A percentile compares a stretch with the other conserved stretches of the same genome.
These are phyloP conservation scores for Chenopodium album DNA, from an alignment of 148 eudicot species.

Conservation along the genomic window DNA sequence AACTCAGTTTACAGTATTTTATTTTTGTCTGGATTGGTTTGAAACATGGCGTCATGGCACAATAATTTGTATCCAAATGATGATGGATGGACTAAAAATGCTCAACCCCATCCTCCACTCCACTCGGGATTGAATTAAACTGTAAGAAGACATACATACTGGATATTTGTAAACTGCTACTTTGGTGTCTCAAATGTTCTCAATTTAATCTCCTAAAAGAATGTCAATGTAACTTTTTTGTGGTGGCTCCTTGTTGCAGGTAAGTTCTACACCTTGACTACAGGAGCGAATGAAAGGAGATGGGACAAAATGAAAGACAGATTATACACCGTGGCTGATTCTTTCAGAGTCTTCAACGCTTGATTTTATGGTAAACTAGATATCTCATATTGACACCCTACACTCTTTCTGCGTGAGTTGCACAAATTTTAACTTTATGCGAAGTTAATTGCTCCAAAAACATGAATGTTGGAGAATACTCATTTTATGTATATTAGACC, in stretches of 20 bases:
- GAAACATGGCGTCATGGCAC: not conserved
- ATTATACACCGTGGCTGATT: slow-evolving; percentile 71
- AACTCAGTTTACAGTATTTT: not conserved
- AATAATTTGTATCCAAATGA: not conserved
- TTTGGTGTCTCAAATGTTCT: not conserved
- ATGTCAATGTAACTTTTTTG: not conserved
- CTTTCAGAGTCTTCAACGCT: slow-evolving; percentile 75
- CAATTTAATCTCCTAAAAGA: not conserved
- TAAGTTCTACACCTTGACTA: slow-evolving; percentile 86
- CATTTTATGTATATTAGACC: slow-evolving; percentile 20
- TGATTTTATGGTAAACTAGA: slow-evolving; percentile 36
- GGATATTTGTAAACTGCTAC: not conserved
- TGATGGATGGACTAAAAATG: not conserved
- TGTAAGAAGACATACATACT: not conserved
- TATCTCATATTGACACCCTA: slow-evolving; percentile 25
- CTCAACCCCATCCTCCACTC: not conserved
- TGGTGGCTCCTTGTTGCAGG: slow-evolving; percentile 47
- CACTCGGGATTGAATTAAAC: not conserved
- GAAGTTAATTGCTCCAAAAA: slow-evolving; percentile 10
- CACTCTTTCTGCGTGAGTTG: slow-evolving; percentile 28
- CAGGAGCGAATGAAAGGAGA: slow-evolving; percentile 94
- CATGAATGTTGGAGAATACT: slow-evolving; percentile 12
- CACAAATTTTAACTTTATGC: slow-evolving; percentile 31
- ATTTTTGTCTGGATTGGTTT: not conserved
- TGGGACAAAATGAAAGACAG: slow-evolving; percentile 99